Percentiles rank a stretch among this genome's conserved stretches.
Evolutionary conservation across 495 filamentous ascomycete species (phyloP).

Genomic region (Penicillium subrubescens): DNA sequence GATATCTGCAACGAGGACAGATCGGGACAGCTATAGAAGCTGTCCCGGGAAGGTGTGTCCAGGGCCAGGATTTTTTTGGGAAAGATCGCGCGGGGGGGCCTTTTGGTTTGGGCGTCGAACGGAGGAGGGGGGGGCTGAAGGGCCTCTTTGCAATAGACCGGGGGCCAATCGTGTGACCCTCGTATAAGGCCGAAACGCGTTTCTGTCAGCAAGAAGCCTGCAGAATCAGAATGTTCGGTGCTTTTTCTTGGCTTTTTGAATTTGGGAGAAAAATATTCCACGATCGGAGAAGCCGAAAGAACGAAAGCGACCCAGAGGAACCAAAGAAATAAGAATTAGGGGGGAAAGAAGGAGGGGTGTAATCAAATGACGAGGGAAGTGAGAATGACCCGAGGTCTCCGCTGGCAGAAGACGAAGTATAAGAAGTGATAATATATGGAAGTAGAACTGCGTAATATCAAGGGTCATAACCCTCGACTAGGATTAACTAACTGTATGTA

Average conservation of each 20-base stretch:
- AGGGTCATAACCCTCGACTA: no score
- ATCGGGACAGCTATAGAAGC: conserved; percentile 56
- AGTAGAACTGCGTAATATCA: no score
- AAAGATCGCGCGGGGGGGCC: conserved; percentile 24
- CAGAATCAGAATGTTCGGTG: not conserved
- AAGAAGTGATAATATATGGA: not conserved
- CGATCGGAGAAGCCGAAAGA: not conserved
- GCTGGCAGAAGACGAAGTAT: not conserved
- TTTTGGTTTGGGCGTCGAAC: conserved; percentile 23
- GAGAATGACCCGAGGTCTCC: not conserved
- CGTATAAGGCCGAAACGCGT: conserved; percentile 20
- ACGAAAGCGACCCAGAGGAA: not conserved
- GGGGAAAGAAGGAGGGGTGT: not conserved
- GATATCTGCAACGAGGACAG: conserved; percentile 50
- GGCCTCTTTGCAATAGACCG: conserved; percentile 21
- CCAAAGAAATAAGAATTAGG: not conserved
- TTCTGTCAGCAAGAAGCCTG: not conserved
- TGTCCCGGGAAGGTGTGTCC: conserved; percentile 48
- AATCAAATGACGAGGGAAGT: not conserved
- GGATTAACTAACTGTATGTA: no score
- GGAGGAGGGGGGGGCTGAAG: conserved; percentile 11
- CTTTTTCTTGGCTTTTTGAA: not conserved
- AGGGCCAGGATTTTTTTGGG: conserved; percentile 48
- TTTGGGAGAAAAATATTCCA: not conserved
- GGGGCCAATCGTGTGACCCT: conserved; percentile 24